Evolutionary conservation across 306 rosid species (phyloP), one percentile per base, ranked within the genome.

Genomic region (Quercus agrifolia): DNA sequence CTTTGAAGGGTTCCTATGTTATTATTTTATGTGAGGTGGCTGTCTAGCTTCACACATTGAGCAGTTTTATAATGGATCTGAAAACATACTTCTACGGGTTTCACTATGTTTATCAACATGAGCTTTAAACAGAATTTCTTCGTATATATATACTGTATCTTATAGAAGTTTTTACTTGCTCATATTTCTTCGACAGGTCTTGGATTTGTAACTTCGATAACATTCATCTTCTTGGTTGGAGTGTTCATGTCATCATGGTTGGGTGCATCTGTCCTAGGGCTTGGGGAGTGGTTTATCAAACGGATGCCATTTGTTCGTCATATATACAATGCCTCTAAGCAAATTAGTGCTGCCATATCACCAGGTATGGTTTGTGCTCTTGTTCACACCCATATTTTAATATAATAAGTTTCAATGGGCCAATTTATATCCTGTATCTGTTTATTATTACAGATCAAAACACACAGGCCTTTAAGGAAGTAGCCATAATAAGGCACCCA

Each of bases 221-320:
- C 92, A 12, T 93, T 93, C 87, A 91, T 93, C 87, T 93, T 93
- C 90, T 46, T 93, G 87, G 88, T 93, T 13, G 98, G 98, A 87
- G 94, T 93, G 79, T 90, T 93, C 90, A 93, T 93, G 98, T 93
- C 98, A 75, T 93, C 98, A 57, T 93, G 98, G 98, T 79, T 93
- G 94, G 98, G 98, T 73, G 89, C 98, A 73, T 93, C 98, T 86
- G 97, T 93, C 76, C 80, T 93, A 79, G 87, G 89, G 68, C 98
- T 93, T 78, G 98, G 98, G 46, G 98, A 93, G 89, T 93, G 98
- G 98, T 90, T 91, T 77, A 93, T 93, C 81, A 93, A 93, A 86
- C 84, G 90, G 85, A 93, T 93, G 98, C 98, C 98, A 12, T 90
- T 93, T 71, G 97, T 93, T 82, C 92, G 97, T 55, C 98, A 93